Evolutionary conservation across 768 basidiomycete genomes (phyloP), one percentile per base, ranked within the genome.

Genomic region (Boletus edulis): DNA sequence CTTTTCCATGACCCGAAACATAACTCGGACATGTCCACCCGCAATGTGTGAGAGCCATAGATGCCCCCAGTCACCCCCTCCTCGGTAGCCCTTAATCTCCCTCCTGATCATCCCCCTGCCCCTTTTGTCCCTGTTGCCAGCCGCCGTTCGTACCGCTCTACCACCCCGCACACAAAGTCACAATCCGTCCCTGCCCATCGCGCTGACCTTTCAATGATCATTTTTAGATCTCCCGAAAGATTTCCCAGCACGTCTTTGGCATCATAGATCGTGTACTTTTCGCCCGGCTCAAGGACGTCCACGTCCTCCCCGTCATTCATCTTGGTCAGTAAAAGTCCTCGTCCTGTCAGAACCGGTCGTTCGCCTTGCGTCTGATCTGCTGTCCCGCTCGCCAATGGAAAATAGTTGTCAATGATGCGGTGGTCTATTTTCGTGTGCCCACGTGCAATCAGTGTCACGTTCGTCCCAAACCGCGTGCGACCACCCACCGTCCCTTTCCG

Each of bases 121-220:
- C 54, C 43, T 34, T 58, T 44, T 50, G 49, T 51, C 44, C 61
- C 54, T 59, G 48, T 53, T 66, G 70, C 78, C 76, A 93, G 56
- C 47, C 89, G 74, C 56, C 82, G 74, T 71, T 94, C 93, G 52
- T 83, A 85, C 48, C 72, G 69, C 67, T 87, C 86, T 29, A 91
- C 75, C 15, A 88, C 76, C 11, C 67, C 70, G 3, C 75, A 69
- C 42, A 95, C 41, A 56, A 81, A 78, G 49, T 81, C 79, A 20
- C 68, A 71, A 1, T 71, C 69, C 6, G 87, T 79, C 1, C 89
- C 87, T 1, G 78, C 69, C 75, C 85, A 83, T 40, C 65, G 51
- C 7, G 80, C 81, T 0, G 76, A 86, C 18, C 78, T 76, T 20
- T 66, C 66, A 0, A 91, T 52, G 10, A 94, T 76, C 39, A 67